These are phyloP conservation scores for Ascomycota sp. DNA, from an alignment of 2,329 filamentous ascomycete genomes.

Conservation along the genomic window DNA sequence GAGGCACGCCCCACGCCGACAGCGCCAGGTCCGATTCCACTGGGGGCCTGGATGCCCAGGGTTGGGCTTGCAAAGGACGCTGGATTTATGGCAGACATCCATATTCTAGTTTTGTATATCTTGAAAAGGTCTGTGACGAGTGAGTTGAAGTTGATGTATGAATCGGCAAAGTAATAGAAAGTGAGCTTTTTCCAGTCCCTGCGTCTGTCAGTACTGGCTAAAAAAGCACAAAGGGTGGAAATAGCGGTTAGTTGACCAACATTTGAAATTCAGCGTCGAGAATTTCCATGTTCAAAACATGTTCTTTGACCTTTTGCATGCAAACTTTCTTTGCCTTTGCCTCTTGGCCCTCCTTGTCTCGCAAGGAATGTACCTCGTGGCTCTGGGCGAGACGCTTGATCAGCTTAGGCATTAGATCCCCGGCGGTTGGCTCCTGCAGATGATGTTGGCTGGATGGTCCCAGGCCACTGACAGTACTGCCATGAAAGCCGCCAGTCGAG, in stretches of 20 bases:
- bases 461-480: slow-evolving; percentile 59
- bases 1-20: slow-evolving; percentile 34
- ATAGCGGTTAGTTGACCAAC: slow-evolving; percentile 36
- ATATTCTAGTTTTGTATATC: slow-evolving; percentile 97
- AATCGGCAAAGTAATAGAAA: slow-evolving; percentile 95
- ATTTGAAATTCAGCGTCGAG: slow-evolving; percentile 97
- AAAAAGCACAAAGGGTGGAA: not conserved
- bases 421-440: slow-evolving; percentile 46
- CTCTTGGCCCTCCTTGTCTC: slow-evolving; percentile 93
- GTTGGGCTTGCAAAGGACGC: slow-evolving; percentile 76
- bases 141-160: slow-evolving; percentile 98
- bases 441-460: slow-evolving; percentile 55
- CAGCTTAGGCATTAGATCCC: slow-evolving; percentile 82
- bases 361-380: slow-evolving; percentile 73
- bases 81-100: slow-evolving; percentile 98
- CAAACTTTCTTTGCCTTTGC: slow-evolving; percentile 93
- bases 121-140: slow-evolving; percentile 96
- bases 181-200: slow-evolving; percentile 99
- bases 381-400: slow-evolving; percentile 87
- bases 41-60: slow-evolving; percentile 49
- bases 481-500: slow-evolving; percentile 40
- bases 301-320: slow-evolving; percentile 89
- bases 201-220: slow-evolving; percentile 3
- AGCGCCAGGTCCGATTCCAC: slow-evolving; percentile 43
- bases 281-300: slow-evolving; percentile 94